Evolutionary conservation across 345 rosid genomes (phyloP).

Genomic region (Eucalyptus regnans): DNA sequence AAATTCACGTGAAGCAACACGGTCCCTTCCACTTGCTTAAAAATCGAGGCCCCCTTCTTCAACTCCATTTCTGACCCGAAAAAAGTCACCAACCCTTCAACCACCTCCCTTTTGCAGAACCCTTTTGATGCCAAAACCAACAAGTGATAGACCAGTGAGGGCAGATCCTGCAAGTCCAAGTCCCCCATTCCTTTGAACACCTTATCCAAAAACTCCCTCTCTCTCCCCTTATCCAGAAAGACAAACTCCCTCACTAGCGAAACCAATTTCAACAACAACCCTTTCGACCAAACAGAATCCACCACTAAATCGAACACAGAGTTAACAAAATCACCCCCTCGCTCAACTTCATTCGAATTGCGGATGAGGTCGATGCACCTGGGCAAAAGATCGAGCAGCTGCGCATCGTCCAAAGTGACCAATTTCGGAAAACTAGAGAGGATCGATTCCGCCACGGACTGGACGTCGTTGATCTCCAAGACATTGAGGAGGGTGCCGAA

Average conservation of each 20-base stretch:
- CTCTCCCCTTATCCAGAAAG: constrained; percentile 40
- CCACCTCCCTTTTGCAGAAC: constrained; percentile 56
- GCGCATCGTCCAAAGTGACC: constrained; percentile 47
- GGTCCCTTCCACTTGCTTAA: constrained; percentile 76
- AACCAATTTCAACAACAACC: constrained; percentile 44
- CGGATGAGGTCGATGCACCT: constrained; percentile 33
- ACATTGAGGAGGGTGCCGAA: constrained; percentile 31
- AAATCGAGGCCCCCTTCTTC: constrained; percentile 26
- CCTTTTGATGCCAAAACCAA: constrained; percentile 75
- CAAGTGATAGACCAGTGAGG: constrained; percentile 62
- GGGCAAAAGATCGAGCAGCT: constrained; percentile 66
- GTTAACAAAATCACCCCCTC: constrained; percentile 25
- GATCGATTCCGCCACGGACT: constrained; percentile 25
- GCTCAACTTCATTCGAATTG: constrained; percentile 9
- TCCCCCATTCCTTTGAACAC: constrained; percentile 44
- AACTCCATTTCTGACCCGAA: constrained; percentile 40
- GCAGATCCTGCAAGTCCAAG: constrained; percentile 69
- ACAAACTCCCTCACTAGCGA: constrained; percentile 40
- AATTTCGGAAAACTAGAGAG: constrained; percentile 4
- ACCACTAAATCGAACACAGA: constrained; percentile 27
- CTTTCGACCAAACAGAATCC: constrained; percentile 54
- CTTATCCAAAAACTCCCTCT: constrained; percentile 51
- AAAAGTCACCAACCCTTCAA: constrained; percentile 56
- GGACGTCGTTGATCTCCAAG: constrained; percentile 21
- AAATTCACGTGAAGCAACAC: constrained; percentile 82